Evolutionary conservation across 768 basidiomycete species (phyloP), one percentile per base, ranked within the genome.

Genomic region (Naganishia friedmannii): DNA sequence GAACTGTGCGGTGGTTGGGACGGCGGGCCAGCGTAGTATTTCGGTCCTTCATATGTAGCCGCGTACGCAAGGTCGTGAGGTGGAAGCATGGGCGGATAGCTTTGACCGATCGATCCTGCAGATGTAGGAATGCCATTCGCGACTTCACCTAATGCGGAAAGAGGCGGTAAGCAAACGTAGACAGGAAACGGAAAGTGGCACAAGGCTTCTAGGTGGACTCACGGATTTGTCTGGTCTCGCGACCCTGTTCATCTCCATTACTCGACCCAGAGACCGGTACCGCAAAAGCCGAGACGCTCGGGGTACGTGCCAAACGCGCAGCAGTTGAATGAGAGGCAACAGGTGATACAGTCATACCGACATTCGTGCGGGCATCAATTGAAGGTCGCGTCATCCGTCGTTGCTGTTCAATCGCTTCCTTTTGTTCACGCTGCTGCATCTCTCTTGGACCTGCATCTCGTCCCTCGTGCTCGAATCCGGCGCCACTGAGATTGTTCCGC

Each of bases 401-500:
- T 37, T 58, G 57, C 39, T 34, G 29, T 37, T 58, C 57, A 34
- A 39, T 58, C 32, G 21, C 29, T 39, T 58, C 32, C 15, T 34
- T 39, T 23, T 51, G 48, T 51, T 58, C 57, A 6, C 57, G 57
- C 6, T 58, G 57, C 34, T 37, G 15, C 21, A 51, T 32, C 34
- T 58, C 57, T 9, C 31, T 37, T 1, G 19, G 6, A 23, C 9
- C 34, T 5, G 7, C 13, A 9, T 58, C 57, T 34, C 34, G 57
- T 12, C 34, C 34, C 17, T 23, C 57, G 21, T 58, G 34, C 17
- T 58, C 57, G 21, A 34, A 58, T 37, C 32, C 57, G 57, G 57
- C 6, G 7, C n/a, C 32, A 32, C 57, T 19, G 32, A 17, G 57
- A 15, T 58, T 34, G 31, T 32, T 17, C 19, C 57, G 12, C 2